Base-by-base conservation (phyloP, 371 early-diverging fungal species). In the Circinella minor region DNA sequence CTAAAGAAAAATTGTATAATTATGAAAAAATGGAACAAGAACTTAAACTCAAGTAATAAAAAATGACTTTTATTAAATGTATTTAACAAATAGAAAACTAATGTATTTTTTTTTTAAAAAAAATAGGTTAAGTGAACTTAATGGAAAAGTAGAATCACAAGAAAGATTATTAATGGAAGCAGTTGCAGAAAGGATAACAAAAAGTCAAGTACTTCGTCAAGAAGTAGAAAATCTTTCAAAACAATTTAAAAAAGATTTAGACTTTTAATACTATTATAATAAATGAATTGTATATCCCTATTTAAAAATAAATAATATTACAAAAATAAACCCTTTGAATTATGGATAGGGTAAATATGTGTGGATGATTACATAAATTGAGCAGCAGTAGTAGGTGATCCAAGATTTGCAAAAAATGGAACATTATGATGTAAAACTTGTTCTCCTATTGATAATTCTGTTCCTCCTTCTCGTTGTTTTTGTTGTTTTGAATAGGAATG, bases 371-470 rank as follows among this genome's bases (percentile, higher is more conserved):
- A 57, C 14, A 18, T 5, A 27, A 57, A 34, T 27, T 18, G 57
- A 17, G 48, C 18, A 37, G 65, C 65, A 3, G 65, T n/a, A 4
- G 17, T 15, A 51, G 37, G 49, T 43, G 14, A 39, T 51, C 49
- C 65, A 36, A 65, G 17, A 65, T 37, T 54, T 5, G 65, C 65
- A 17, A 65, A 65, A 17, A 65, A 15, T 36, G 34, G 17, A 36
- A 65, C 65, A 51, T 65, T 65, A 9, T 65, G 49, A 65, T 65
- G 65, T 38, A 65, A 54, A 17, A 54, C 51, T 36, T 11, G 15
- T 54, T 65, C 54, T 27, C 34, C 65, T 17, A 65, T 15, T n/a
- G 64, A 63, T 10, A 63, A 43, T 43, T 3, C 39, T 9, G 4
- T 9, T 39, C 39, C 39, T 39, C 39, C 39, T 39, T 39, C 11